These are phyloP conservation scores for Glycyrrhiza uralensis DNA, from an alignment of 306 rosid genomes.

Conservation along the genomic window DNA sequence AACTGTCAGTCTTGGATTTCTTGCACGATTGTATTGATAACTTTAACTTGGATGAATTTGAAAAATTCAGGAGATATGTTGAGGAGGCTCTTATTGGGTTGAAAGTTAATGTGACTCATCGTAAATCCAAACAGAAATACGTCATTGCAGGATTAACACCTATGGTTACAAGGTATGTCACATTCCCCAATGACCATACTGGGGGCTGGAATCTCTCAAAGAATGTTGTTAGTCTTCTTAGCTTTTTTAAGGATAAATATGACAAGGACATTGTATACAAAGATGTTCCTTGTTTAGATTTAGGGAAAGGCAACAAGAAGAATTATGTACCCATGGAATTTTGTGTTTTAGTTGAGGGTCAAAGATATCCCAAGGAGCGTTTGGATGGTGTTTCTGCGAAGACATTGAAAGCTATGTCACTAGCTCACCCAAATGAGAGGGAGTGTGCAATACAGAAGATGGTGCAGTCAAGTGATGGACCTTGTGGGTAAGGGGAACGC, in stretches of 20 bases:
- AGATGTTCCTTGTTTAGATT: slow-evolving; percentile 73
- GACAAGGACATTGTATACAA: slow-evolving; percentile 38
- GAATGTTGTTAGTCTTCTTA: slow-evolving; percentile 34
- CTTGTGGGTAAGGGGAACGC: slow-evolving; percentile 60
- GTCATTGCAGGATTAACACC: slow-evolving; percentile 40
- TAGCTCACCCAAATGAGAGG: slow-evolving; percentile 41
- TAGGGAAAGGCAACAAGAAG: slow-evolving; percentile 51
- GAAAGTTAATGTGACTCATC: slow-evolving; percentile 69
- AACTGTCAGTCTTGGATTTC: slow-evolving; percentile 53
- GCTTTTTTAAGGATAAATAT: slow-evolving; percentile 58
- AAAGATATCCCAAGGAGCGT: slow-evolving; percentile 59
- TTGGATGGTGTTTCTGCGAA: slow-evolving; percentile 37
- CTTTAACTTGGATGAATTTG: slow-evolving; percentile 39
- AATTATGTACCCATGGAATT: slow-evolving; percentile 74
- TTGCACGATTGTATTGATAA: slow-evolving; percentile 35
- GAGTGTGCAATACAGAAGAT: slow-evolving; percentile 38
- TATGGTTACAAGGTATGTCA: slow-evolving; percentile 33
- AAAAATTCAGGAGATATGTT: slow-evolving; percentile 31
- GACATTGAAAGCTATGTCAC: slow-evolving; percentile 44
- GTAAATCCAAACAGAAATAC: slow-evolving; percentile 51
- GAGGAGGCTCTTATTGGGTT: slow-evolving; percentile 39
- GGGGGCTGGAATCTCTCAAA: slow-evolving; percentile 35
- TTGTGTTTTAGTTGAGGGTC: slow-evolving; percentile 67
- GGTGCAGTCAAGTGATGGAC: slow-evolving; percentile 64
- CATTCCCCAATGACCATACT: slow-evolving; percentile 42